phyloP scores from a whole-genome alignment of 345 rosid species.

The Arabis hirsuta region DNA sequence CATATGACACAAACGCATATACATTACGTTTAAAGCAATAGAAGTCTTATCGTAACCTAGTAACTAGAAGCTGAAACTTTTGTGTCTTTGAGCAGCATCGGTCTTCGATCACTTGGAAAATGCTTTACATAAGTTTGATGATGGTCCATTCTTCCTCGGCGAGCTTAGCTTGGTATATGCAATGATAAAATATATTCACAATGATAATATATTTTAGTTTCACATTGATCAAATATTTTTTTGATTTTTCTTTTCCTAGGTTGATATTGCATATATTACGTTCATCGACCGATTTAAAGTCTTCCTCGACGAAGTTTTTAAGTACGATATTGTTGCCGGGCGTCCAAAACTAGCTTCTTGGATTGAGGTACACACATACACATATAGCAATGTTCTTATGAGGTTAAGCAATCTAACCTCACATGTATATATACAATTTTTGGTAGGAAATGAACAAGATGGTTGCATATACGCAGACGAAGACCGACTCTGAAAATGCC shows the following conservation, averaged over 20 bases:
- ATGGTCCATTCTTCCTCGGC: conserved; percentile 92
- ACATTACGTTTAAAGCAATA: neutral
- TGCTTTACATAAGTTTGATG: conserved; percentile 66
- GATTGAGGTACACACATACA: conserved; percentile 63
- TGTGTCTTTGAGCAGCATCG: conserved; percentile 48
- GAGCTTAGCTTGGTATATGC: conserved; percentile 67
- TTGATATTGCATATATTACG: conserved; percentile 77
- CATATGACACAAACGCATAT: neutral
- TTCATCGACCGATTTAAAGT: conserved; percentile 65
- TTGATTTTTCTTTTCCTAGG: conserved; percentile 42
- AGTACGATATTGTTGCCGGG: conserved; percentile 63
- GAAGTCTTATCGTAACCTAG: neutral
- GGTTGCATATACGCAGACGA: conserved; percentile 71
- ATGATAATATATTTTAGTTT: neutral
- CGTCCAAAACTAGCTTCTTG: conserved; percentile 78
- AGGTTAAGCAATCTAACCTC: neutral
- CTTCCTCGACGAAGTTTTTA: conserved; percentile 58
- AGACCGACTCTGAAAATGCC: conserved; percentile 54
- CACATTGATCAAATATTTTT: neutral
- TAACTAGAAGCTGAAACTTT: conserved; percentile 9
- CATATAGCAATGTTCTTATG: conserved; percentile 6
- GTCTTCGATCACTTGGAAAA: conserved; percentile 74
- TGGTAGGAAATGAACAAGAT: conserved; percentile 67
- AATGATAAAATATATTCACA: neutral
- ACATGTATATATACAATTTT: neutral